phyloP scores from a whole-genome alignment of 495 filamentous ascomycete species.

The Jackrogersella multiformis region DNA sequence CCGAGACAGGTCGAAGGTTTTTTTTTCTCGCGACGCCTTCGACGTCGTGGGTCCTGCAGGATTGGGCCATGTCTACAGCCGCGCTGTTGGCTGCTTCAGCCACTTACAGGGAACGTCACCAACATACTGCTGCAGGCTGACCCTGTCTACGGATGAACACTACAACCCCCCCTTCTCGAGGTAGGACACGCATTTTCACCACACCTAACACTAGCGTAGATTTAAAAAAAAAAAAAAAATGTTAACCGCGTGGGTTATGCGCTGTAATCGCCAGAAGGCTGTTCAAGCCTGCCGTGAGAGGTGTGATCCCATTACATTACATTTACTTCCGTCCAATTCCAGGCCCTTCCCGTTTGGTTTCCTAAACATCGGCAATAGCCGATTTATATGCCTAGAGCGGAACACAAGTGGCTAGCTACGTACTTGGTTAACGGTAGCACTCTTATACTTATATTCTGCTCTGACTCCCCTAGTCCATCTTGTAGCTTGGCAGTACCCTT shows the following conservation, averaged over 20 bases:
- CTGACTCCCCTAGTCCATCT: background rate
- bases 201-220: conserved; percentile 3
- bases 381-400: background rate
- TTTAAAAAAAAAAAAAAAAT: too few species aligned
- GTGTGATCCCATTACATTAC: conserved; percentile 6
- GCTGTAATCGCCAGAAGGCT: conserved; percentile 6
- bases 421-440: conserved; percentile 11
- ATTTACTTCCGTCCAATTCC: background rate
- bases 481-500: background rate
- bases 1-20: conserved; percentile 14
- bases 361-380: conserved; percentile 20
- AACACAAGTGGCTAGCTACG: conserved; percentile 6
- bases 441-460: background rate
- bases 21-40: conserved; percentile 6
- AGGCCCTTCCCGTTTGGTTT: conserved; percentile 17
- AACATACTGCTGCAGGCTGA: conserved; percentile 14
- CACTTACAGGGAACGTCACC: conserved; percentile 22
- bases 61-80: conserved; percentile 1
- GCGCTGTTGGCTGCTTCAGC: conserved; percentile 23
- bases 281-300: background rate
- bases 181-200: conserved; percentile 10
- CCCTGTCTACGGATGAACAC: conserved; percentile 21
- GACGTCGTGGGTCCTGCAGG: background rate
- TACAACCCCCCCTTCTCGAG: conserved; percentile 1
- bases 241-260: conserved; percentile 15